Evolutionary conservation across 768 basidiomycete species (phyloP).

Genomic region (Hypholoma sublateritium): DNA sequence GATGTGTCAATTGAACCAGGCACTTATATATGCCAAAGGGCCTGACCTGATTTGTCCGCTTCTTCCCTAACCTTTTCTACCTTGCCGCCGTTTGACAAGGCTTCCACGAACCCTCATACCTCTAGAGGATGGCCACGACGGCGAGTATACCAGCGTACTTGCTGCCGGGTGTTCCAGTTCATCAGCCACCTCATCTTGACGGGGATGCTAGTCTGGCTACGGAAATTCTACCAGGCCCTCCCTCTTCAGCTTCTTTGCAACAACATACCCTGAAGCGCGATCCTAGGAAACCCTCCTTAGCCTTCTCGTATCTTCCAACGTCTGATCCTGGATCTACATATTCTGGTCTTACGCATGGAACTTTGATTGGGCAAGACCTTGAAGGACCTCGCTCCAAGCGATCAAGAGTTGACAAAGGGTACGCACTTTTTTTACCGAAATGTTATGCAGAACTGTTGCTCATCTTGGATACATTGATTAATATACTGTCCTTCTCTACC

Average conservation of each 20-base stretch:
- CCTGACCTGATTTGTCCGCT: slow-evolving; percentile 37
- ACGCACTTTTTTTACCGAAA: slow-evolving; percentile 26
- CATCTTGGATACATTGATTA: slow-evolving; percentile 13
- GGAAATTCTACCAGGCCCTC: slow-evolving; percentile 88
- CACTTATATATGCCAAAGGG: slow-evolving; percentile 17
- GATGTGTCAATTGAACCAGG: slow-evolving; percentile 11
- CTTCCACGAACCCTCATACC: slow-evolving; percentile 21
- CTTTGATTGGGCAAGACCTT: slow-evolving; percentile 61
- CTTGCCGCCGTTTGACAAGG: slow-evolving; percentile 25
- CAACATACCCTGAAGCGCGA: slow-evolving; percentile 76
- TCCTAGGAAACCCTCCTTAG: slow-evolving; percentile 69
- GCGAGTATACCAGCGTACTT: slow-evolving; percentile 71
- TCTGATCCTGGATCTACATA: slow-evolving; percentile 90
- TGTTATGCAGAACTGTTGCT: slow-evolving; percentile 14
- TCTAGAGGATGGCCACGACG: slow-evolving; percentile 65
- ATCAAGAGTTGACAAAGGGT: slow-evolving; percentile 73
- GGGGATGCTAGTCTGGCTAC: slow-evolving; percentile 82
- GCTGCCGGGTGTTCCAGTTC: slow-evolving; percentile 68
- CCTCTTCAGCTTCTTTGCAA: slow-evolving; percentile 68
- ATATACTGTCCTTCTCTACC: slow-evolving; percentile 23
- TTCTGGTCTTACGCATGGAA: slow-evolving; percentile 70
- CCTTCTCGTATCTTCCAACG: slow-evolving; percentile 78
- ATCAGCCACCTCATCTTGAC: slow-evolving; percentile 80
- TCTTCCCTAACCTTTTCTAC: slow-evolving; percentile 31
- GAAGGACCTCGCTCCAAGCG: slow-evolving; percentile 74